Conservation (phyloP, 176 grass and related monocot species). For the Oryza rufipogon region DNA sequence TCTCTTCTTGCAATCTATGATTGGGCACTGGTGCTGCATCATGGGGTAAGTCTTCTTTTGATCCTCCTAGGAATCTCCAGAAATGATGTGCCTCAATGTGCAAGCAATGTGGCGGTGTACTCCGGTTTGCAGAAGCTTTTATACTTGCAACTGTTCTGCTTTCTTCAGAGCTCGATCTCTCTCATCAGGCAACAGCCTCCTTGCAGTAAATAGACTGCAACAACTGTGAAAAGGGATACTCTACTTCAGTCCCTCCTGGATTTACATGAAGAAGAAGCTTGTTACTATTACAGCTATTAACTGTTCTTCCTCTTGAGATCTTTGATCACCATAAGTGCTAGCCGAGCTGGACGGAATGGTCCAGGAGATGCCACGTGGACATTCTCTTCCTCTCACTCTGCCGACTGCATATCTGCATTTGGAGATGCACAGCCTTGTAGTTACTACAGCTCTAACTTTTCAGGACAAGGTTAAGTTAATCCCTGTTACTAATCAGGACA, state of each 20-base stretch:
- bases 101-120: conserved; percentile 26
- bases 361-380: conserved; percentile 25
- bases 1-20: conserved; percentile 26
- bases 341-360: not conserved
- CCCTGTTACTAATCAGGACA: not conserved
- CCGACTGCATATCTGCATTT: not conserved
- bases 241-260: conserved; percentile 15
- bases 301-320: not conserved
- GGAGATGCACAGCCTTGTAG: not conserved
- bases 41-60: conserved; percentile 31
- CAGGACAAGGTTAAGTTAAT: not conserved
- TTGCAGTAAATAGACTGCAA: conserved; percentile 45
- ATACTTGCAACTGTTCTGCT: conserved; percentile 30
- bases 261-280: conserved; percentile 6
- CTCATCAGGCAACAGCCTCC: conserved; percentile 33
- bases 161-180: conserved; percentile 3
- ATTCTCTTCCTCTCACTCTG: not conserved
- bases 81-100: conserved; percentile 45
- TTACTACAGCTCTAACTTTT: not conserved
- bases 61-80: conserved; percentile 66
- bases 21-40: conserved; percentile 45
- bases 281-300: not conserved
- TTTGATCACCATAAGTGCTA: not conserved
- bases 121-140: conserved; percentile 16
- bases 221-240: conserved; percentile 16